These are phyloP conservation scores for Fusarium sp. DNA, from an alignment of 2,329 filamentous ascomycete genomes.

Conservation along the genomic window DNA sequence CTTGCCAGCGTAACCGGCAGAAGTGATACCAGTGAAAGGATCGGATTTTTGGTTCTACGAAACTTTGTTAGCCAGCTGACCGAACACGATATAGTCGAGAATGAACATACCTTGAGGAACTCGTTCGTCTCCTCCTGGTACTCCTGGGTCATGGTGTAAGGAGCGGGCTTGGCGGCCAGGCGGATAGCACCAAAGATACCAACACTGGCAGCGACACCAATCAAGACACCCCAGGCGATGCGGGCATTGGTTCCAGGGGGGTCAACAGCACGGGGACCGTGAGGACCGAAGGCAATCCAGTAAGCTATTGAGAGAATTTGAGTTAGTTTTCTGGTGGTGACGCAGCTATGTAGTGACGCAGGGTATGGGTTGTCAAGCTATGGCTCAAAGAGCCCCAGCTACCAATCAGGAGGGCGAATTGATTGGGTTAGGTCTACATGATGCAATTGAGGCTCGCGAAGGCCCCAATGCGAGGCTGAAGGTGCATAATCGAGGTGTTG, in stretches of 20 bases:
- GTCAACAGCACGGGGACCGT: slow-evolving; percentile 86
- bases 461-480: slow-evolving; percentile 40
- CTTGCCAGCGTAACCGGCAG: slow-evolving; percentile 81
- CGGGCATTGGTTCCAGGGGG: slow-evolving; percentile 88
- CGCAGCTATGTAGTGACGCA: slow-evolving; percentile 24
- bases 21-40: slow-evolving; percentile 85
- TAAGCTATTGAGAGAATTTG: slow-evolving; percentile 76
- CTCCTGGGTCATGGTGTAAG: slow-evolving; percentile 94
- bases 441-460: slow-evolving; percentile 46
- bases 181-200: slow-evolving; percentile 80
- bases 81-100: background rate
- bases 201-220: slow-evolving; percentile 75
- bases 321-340: slow-evolving; percentile 52
- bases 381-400: slow-evolving; percentile 22
- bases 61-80: slow-evolving; percentile 28
- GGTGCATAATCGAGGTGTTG: slow-evolving; percentile 23
- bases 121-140: slow-evolving; percentile 97
- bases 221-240: slow-evolving; percentile 78
- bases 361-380: slow-evolving; percentile 34
- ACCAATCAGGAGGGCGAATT: slow-evolving; percentile 45
- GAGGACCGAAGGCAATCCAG: slow-evolving; percentile 98
- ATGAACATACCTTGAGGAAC: slow-evolving; percentile 79
- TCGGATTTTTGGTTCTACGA: slow-evolving; percentile 85
- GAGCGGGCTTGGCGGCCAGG: slow-evolving; percentile 76
- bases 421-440: slow-evolving; percentile 35